These are phyloP conservation scores for Pittosporum tobira DNA, from an alignment of 129 eudicot genomes.

Conservation along the genomic window DNA sequence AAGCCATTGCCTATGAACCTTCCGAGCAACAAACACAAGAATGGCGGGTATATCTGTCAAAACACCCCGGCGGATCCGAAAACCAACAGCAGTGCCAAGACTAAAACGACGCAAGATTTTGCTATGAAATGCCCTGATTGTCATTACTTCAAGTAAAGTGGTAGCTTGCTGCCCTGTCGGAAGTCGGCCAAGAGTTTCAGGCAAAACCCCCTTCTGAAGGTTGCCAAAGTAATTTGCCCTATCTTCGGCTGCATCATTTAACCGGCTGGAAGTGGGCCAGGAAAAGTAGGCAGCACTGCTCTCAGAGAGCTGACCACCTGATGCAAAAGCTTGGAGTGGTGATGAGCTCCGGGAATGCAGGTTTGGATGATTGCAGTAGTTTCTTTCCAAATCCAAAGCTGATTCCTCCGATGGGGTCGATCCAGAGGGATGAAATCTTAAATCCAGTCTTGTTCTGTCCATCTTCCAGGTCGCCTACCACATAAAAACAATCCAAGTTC, in stretches of 20 bases:
- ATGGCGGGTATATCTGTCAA: constrained; percentile 76
- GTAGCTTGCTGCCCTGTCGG: constrained; percentile 67
- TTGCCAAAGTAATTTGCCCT: constrained; percentile 64
- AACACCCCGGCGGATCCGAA: constrained; percentile 52
- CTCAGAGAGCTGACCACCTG: constrained; percentile 50
- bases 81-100: constrained; percentile 80
- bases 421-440: constrained; percentile 33
- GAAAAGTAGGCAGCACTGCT: constrained; percentile 69
- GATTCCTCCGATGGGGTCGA: constrained; percentile 66
- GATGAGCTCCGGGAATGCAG: constrained; percentile 24
- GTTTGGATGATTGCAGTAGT: constrained; percentile 19
- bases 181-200: constrained; percentile 45
- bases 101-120: constrained; percentile 49
- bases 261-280: constrained; percentile 58
- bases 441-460: constrained; percentile 32
- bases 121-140: constrained; percentile 77
- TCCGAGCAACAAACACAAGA: constrained; percentile 78
- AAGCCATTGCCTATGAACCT: constrained; percentile 75
- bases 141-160: constrained; percentile 73
- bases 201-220: constrained; percentile 72
- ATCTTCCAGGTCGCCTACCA: constrained; percentile 15
- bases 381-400: constrained; percentile 44
- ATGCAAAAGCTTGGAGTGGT: constrained; percentile 34
- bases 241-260: constrained; percentile 57
- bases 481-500: background rate